These are phyloP conservation scores for Ilex paraguariensis DNA, from an alignment of 305 asterid genomes.

Conservation along the genomic window DNA sequence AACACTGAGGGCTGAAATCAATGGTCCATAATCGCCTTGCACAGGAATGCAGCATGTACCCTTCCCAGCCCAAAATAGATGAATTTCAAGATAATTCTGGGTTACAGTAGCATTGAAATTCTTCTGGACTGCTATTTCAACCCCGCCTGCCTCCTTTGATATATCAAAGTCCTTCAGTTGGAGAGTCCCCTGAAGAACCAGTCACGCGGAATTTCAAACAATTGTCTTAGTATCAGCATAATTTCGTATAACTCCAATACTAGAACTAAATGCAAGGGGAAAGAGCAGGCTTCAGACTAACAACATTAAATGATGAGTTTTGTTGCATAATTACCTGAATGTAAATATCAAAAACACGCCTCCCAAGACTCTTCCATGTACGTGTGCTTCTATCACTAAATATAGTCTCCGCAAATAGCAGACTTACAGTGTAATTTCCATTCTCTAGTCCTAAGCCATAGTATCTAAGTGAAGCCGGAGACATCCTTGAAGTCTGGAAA, in stretches of 20 bases:
- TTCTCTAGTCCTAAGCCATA: slow-evolving; percentile 5
- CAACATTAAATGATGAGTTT: not conserved
- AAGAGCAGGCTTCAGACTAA: too few species aligned
- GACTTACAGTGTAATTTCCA: not conserved
- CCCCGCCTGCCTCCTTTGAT: slow-evolving; percentile 1
- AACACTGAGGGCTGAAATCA: slow-evolving; percentile 1
- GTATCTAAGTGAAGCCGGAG: slow-evolving; percentile 1
- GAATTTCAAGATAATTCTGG: slow-evolving; percentile 3
- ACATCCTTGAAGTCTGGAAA: not conserved
- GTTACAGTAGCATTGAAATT: not conserved
- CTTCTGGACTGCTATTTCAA: not conserved
- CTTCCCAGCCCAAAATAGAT: slow-evolving; percentile 6
- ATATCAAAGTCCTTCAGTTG: slow-evolving; percentile 1
- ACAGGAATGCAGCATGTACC: slow-evolving; percentile 1
- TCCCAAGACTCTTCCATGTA: not conserved
- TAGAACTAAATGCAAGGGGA: not conserved
- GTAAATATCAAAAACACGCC: slow-evolving; percentile 7
- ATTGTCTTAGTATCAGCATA: not conserved
- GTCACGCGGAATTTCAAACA: not conserved
- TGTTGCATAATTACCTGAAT: not conserved
- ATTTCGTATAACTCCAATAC: not conserved
- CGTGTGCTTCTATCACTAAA: not conserved
- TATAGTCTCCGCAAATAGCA: not conserved
- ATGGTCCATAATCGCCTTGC: not conserved
- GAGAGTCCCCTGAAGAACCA: not conserved